Evolutionary conservation across 2,329 filamentous ascomycete genomes (phyloP).

Genomic region (Colletotrichum gloeosporioides): DNA sequence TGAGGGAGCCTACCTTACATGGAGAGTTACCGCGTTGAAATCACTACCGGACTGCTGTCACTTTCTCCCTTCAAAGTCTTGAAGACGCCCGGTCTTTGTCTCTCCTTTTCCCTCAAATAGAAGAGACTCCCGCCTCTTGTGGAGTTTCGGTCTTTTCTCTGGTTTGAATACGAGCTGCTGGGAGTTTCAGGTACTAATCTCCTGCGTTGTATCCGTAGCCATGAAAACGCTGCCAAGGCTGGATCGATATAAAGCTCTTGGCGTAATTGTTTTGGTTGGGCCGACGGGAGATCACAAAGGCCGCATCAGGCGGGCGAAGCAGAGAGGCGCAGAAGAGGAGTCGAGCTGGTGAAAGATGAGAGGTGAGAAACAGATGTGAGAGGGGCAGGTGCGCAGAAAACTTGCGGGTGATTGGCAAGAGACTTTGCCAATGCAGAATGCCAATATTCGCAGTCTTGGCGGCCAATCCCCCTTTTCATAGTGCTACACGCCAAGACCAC

Average conservation of each 20-base stretch:
- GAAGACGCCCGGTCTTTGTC: not conserved
- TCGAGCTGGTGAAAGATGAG: not conserved
- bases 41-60: not conserved
- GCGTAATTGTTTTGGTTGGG: not conserved
- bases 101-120: not conserved
- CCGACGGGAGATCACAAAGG: not conserved
- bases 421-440: conserved; percentile 3
- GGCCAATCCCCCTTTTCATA: conserved; percentile 8
- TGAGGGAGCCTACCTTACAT: not conserved
- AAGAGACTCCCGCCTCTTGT: not conserved
- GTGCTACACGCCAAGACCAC: conserved; percentile 15
- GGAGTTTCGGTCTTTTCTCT: not conserved
- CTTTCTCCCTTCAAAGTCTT: not conserved
- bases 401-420: not conserved
- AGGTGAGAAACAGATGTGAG: not conserved
- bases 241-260: conserved; percentile 3
- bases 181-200: not conserved
- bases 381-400: not conserved
- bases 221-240: not conserved
- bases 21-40: not conserved
- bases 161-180: not conserved
- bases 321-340: not conserved
- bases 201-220: not conserved
- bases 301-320: not conserved
- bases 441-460: conserved; percentile 13